Percentiles rank a stretch among this genome's conserved stretches.
Conservation (phyloP, 2,329 filamentous ascomycete genomes). For the Colletotrichum lindemuthianum region DNA sequence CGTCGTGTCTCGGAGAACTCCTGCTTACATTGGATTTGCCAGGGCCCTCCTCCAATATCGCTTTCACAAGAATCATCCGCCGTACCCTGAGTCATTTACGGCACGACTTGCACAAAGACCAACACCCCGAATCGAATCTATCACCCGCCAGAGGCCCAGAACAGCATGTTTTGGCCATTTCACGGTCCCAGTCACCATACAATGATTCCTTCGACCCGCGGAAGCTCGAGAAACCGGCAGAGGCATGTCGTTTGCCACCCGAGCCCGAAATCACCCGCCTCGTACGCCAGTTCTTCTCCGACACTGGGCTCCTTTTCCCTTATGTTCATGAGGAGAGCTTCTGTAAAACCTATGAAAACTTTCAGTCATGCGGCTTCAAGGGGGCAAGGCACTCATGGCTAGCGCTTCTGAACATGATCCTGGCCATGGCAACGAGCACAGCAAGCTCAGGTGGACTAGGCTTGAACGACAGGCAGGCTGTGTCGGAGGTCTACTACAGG, state of each 20-base stretch:
- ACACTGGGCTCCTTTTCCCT: constrained; percentile 44
- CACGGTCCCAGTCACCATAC: constrained; percentile 21
- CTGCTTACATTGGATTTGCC: not conserved
- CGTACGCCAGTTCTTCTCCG: constrained; percentile 40
- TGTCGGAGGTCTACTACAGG: constrained; percentile 57
- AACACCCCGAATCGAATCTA: not conserved
- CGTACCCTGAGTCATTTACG: constrained; percentile 33
- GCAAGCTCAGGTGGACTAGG: constrained; percentile 42
- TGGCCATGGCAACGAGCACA: constrained; percentile 57
- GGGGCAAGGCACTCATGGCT: constrained; percentile 59
- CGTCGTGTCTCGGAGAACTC: not conserved
- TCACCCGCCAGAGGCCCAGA: not conserved
- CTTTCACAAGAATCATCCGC: constrained; percentile 38
- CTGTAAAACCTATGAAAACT: constrained; percentile 38
- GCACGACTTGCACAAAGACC: constrained; percentile 6
- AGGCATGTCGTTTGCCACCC: constrained; percentile 34
- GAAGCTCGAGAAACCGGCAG: constrained; percentile 15
- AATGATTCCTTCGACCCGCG: constrained; percentile 19
- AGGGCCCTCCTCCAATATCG: constrained; percentile 40
- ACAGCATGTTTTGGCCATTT: constrained; percentile 15
- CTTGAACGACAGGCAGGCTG: constrained; percentile 47
- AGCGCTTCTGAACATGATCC: constrained; percentile 59
- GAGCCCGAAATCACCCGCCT: constrained; percentile 37
- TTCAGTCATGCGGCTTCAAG: constrained; percentile 38
- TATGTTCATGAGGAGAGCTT: constrained; percentile 43